Evolutionary conservation across 169 alveolate genomes (phyloP), one percentile per base, ranked within the genome.

Genomic region (Blepharisma undulans): DNA sequence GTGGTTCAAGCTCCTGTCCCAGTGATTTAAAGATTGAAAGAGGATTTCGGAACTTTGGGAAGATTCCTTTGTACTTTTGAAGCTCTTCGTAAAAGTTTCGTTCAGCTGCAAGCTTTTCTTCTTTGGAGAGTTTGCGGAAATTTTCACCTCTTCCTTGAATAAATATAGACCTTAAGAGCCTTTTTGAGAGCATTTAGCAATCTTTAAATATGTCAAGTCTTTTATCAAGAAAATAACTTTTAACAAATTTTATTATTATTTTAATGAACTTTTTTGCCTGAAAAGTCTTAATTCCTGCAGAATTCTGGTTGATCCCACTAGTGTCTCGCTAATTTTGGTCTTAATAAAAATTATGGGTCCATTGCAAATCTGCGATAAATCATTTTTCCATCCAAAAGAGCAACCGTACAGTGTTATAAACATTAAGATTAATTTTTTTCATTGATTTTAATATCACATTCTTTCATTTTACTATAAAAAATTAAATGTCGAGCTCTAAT

Each of bases 31-130:
- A 82, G 76, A 82, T 22, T 22, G 33, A 22, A 7, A 22, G 14
- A 16, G 36, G 36, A 82, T 34, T 48, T 59, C 89, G 29, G 48
- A 82, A 21, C 36, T 82, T 82, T 21, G 72, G 72, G 48, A 82
- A 48, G 1, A 8, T 32, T 21, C 29, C 72, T 82, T 82, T 82
- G 7, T 8, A 25, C 18, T 32, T 21, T 21, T 32, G n/a, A 32
- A 82, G 76, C 22, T 22, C 34, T 10, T 59, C 76, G n/a, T 22
- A 82, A 33, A 82, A 82, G 29, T 82, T 60, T 22, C 27, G 22
- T 30, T 82, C 89, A 3, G 89, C 89, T 16, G 8, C 30, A 16
- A 25, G 72, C 60, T 82, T 82, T 59, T 82, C 89, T 82, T 82
- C 89, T 16, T 21, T 21, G 1, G 89, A 22, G 33, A 82, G 89